A percentile compares a stretch with the other conserved stretches of the same genome.
Conservation (phyloP, 2,329 filamentous ascomycete species). For the Nothophaeocryptopus gaeumannii region DNA sequence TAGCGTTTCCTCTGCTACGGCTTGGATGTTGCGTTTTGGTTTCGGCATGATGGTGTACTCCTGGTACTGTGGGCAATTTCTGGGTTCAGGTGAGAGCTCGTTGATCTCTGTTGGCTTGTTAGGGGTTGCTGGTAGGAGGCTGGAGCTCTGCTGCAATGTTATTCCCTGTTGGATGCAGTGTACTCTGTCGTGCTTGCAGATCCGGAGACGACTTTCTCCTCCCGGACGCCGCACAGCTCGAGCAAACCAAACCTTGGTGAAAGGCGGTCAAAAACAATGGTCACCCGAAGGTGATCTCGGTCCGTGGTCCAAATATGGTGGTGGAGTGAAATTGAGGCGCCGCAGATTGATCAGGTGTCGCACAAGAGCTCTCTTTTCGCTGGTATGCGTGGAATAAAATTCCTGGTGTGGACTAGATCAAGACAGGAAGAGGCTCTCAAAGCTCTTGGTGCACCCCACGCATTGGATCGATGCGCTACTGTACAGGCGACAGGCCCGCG, state of each 20-base stretch:
- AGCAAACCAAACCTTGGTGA: background rate
- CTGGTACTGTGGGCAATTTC: background rate
- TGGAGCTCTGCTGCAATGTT: conserved; percentile 4
- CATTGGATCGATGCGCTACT: conserved; percentile 6
- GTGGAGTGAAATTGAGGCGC: background rate
- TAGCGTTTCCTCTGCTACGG: conserved; percentile 71
- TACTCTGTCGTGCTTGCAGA: conserved; percentile 7
- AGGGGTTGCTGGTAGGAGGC: background rate
- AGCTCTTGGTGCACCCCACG: conserved; percentile 11
- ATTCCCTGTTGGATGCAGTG: background rate
- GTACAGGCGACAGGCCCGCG: conserved; percentile 3
- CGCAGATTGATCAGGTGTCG: conserved; percentile 7
- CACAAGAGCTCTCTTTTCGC: conserved; percentile 3
- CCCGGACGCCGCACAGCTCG: background rate
- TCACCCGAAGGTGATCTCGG: background rate
- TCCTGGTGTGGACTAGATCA: conserved; percentile 2
- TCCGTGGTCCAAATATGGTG: background rate
- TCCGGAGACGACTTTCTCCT: conserved; percentile 2
- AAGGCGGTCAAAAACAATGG: conserved; percentile 9
- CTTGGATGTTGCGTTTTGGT: conserved; percentile 73
- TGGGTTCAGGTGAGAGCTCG: conserved; percentile 3
- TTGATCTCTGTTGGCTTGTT: background rate
- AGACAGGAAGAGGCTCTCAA: conserved; percentile 1
- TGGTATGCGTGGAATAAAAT: background rate
- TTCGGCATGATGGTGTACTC: conserved; percentile 57